A percentile compares a stretch with the other conserved stretches of the same genome.
Evolutionary conservation across 129 eudicot genomes (phyloP).

Genomic region (Glebionis coronaria): DNA sequence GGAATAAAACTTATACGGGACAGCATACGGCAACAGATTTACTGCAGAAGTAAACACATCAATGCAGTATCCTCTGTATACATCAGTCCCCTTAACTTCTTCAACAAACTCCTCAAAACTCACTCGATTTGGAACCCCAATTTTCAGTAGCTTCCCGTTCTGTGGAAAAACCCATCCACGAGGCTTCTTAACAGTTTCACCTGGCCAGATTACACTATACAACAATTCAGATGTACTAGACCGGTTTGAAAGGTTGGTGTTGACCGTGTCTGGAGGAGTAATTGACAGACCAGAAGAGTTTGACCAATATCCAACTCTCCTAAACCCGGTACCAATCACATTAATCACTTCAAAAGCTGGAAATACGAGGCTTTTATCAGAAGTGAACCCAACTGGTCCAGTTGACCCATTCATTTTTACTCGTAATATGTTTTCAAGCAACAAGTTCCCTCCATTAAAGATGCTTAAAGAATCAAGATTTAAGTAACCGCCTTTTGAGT

Average conservation of each 20-base stretch:
- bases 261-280: conserved; percentile 50
- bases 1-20: conserved; percentile 56
- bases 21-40: conserved; percentile 72
- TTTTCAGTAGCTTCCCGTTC: conserved; percentile 51
- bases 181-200: conserved; percentile 55
- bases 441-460: conserved; percentile 57
- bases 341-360: conserved; percentile 80
- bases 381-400: conserved; percentile 48
- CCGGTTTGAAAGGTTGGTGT: conserved; percentile 30
- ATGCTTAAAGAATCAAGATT: conserved; percentile 52
- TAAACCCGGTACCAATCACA: conserved; percentile 66
- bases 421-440: conserved; percentile 45
- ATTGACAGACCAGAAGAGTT: conserved; percentile 63
- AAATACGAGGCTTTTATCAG: conserved; percentile 39
- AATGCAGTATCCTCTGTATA: conserved; percentile 63
- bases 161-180: conserved; percentile 94
- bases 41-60: conserved; percentile 78
- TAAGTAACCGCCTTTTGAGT: conserved; percentile 21
- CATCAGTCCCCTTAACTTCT: conserved; percentile 35
- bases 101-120: conserved; percentile 62
- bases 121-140: conserved; percentile 63
- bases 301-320: conserved; percentile 72
- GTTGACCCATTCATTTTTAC: conserved; percentile 65
- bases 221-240: conserved; percentile 41
- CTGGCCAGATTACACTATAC: conserved; percentile 64